Base-by-base conservation (phyloP, 75 land plant species). In the Pseudotsuga menziesii region DNA sequence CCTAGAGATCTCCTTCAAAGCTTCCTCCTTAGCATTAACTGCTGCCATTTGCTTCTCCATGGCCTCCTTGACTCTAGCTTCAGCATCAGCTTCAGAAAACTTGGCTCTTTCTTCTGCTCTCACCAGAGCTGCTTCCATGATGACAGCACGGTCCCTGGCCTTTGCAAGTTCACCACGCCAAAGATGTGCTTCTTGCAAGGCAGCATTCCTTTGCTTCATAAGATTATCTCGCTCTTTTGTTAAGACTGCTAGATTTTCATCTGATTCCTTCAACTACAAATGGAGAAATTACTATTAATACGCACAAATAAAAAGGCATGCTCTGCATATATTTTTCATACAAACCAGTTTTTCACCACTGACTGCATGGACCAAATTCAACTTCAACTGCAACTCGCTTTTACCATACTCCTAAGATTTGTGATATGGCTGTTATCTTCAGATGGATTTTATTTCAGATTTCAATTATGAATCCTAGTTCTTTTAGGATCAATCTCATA, bases 141-240 rank as follows among this genome's bases (percentile, higher is more conserved):
- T 81, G 52, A 96, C 91, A 75, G 78, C 86, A 75, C 81, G 93
- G 56, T 96, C 98, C 69, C 97, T 86, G 62, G 92, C 98, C 74
- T 96, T 96, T 64, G 86, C 98, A 80, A 96, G 91, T 84, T 96
- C 98, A 59, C 87, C 72, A 41, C 95, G 91, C 97, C 97, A 94
- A 61, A 88, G 61, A 61, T 90, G 92, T 76, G 97, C 98, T 69
- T 96, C 98, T 71, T 87, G 87, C 66, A 81, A 27, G 25, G 98
- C 92, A 62, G 81, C 75, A 72, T 96, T 94, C 85, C 94, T 87
- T 74, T 87, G 91, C 78, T 85, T 96, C 35, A 85, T 61, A 63
- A 92, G 81, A 13, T 82, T 81, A 20, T 83, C 88, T 61, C 76
- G 89, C 74, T 91, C 89, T 80, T 78, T 88, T 72, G 81, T 86